These are phyloP conservation scores for Yamadazyma conglobata DNA, from an alignment of 1,139 yeast species.

Conservation along the genomic window DNA sequence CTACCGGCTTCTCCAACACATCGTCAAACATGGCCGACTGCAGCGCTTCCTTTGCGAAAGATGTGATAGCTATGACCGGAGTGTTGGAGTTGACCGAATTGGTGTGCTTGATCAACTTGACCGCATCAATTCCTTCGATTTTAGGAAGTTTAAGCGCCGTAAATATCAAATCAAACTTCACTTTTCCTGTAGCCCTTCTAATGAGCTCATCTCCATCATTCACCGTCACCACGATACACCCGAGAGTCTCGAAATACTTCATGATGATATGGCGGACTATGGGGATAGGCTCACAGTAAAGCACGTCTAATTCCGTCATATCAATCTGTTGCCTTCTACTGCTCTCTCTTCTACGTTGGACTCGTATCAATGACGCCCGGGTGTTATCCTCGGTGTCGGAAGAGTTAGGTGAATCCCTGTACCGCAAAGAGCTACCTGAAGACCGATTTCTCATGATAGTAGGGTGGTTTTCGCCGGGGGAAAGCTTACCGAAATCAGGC, in stretches of 20 bases:
- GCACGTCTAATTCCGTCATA: constrained; percentile 51
- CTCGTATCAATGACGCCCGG: constrained; percentile 49
- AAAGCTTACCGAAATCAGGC: constrained; percentile 16
- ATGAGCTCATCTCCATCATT: constrained; percentile 80
- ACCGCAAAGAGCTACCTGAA: constrained; percentile 25
- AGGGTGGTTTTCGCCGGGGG: constrained; percentile 8
- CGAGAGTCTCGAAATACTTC: constrained; percentile 62
- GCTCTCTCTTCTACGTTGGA: constrained; percentile 56
- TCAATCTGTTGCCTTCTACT: constrained; percentile 31
- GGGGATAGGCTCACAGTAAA: constrained; percentile 86
- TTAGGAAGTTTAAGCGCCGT: constrained; percentile 71
- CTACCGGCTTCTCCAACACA: constrained; percentile 75
- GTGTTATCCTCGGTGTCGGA: constrained; percentile 67
- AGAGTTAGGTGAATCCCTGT: constrained; percentile 57
- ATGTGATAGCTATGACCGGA: constrained; percentile 76
- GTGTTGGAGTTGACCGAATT: constrained; percentile 72
- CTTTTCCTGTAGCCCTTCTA: constrained; percentile 77
- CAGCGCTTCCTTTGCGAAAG: constrained; percentile 65
- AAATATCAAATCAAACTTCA: constrained; percentile 78
- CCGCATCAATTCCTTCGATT: constrained; percentile 70
- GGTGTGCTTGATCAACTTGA: constrained; percentile 72
- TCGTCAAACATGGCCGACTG: constrained; percentile 61
- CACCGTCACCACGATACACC: constrained; percentile 79
- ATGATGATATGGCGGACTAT: constrained; percentile 70
- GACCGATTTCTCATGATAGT: constrained; percentile 21